Evolutionary conservation across 192 early-diverging fungal genomes (phyloP), one percentile per base, ranked within the genome.

Genomic region (Chytriomyces confervae): DNA sequence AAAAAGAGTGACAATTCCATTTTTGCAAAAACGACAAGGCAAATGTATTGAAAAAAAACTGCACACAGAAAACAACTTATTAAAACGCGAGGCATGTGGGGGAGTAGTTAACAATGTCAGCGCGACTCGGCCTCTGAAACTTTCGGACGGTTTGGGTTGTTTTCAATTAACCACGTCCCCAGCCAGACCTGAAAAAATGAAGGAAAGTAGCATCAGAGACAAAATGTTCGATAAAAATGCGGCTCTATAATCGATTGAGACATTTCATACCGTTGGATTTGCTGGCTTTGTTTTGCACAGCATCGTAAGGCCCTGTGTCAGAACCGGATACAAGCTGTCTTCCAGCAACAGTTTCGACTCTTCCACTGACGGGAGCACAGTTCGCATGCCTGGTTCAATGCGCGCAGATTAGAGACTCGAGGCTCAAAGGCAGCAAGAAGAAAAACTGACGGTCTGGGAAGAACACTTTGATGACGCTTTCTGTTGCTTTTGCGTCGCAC

Each of bases 211-310:
- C 7, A 66, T 49, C 20, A 20, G 23, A 48, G 5, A 5, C 20
- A 73, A 77, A 62, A 61, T 50, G 43, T 11, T 29, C 18, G 13
- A 36, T 47, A 51, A 50, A 68, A 50, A 67, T 49, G 36, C 36
- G 36, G 36, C 36, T 36, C 3, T 36, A 36, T 27, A 27, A 27
- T n/a, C 16, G n/a, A 76, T 44, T 27, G 10, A 29, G 45, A 23
- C 5, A 50, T n/a, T 13, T 51, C 69, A 48, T 77, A 85, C 84
- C 27, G 82, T 81, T 47, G 87, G 87, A 50, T 86, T 85, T 36
- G 79, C 81, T 7, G 87, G 87, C 67, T 89, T 89, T 66, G 81
- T 84, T 66, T 89, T 86, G 80, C 84, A 86, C 47, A 89, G 62
- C 72, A 83, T 80, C 13, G 87, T 86, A n/a, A 89, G 79, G 1